Base-by-base conservation (phyloP, 2,329 filamentous ascomycete genomes). In the Aspergillus persii region DNA sequence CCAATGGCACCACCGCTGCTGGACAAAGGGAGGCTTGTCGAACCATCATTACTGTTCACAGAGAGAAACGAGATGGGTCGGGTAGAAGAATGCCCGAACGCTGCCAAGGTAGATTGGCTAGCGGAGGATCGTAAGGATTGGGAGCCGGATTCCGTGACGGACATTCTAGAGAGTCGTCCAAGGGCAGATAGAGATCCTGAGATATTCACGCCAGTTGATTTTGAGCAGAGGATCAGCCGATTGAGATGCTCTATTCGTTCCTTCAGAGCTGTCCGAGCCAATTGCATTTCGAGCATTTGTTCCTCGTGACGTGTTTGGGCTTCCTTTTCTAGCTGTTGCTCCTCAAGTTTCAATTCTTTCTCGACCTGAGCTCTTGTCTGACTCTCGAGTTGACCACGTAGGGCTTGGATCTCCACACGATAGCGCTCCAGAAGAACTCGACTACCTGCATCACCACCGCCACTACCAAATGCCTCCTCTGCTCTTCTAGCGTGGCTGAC, bases 211-310 rank as follows among this genome's bases (percentile, higher is more conserved):
- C 95, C 95, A 5, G 91, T 90, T 4, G 94, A 98, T 73, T 97
- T 97, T 15, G 94, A 98, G 73, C 92, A 96, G 60, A 99, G 80
- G 64, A 99, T 98, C 53, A 99, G 81, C 51, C 94, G 88, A 76
- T 98, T 99, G 50, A 99, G 82, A 75, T 99, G 95, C 73, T 97
- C 93, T 68, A 99, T 99, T 31, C 95, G 89, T 79, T 99, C 95
- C 75, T 98, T 99, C 56, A 99, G 80, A 0, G 95, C 95, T 0
- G 95, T 99, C 47, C 95, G 87, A 33, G 95, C 95, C 50, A 99
- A 84, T 74, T 99, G 95, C 91, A 99, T 98, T 76, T 99, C 95
- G 56, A 99, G 83, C 84, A 99, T 94, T 75, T 99, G 95, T 78
- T 98, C 95, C 72, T 97, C 93, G 67, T 97, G 95, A 44, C 92